These are phyloP conservation scores for Carex myosuroides DNA, from an alignment of 176 grass and related monocot genomes.

Conservation along the genomic window DNA sequence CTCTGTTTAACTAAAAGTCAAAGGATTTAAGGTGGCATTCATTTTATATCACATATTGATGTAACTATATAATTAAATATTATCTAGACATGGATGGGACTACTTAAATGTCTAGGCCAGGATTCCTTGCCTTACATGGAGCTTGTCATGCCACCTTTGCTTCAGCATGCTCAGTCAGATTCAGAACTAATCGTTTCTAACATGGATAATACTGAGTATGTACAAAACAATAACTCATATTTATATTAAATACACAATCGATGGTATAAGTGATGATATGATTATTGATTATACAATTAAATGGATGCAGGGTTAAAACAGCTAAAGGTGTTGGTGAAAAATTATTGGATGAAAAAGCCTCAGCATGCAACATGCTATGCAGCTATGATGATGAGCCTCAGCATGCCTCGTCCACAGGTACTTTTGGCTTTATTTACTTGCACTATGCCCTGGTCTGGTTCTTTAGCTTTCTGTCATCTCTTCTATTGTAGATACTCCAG, in stretches of 20 bases:
- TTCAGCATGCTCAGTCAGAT: conserved; percentile 58
- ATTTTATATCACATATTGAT: not conserved
- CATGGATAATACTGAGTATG: not conserved
- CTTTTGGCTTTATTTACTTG: no score
- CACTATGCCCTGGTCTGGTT: no score
- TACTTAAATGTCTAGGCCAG: conserved; percentile 77
- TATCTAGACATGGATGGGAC: conserved; percentile 58
- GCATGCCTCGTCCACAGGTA: no score
- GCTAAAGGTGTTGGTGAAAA: not conserved
- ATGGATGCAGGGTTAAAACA: not conserved
- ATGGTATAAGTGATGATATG: not conserved
- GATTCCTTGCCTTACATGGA: conserved; percentile 85
- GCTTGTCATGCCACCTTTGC: conserved; percentile 78
- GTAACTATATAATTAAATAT: not conserved
- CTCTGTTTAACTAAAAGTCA: no score
- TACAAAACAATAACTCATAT: not conserved
- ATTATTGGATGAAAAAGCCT: conserved; percentile 75
- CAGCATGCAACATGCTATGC: conserved; percentile 78
- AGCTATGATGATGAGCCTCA: conserved; percentile 68
- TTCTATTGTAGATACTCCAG: no score
- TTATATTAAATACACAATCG: not conserved
- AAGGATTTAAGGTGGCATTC: not conserved
- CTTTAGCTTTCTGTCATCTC: no score
- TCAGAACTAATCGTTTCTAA: not conserved
- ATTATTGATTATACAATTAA: not conserved